These are phyloP conservation scores for Diaporthe destruens DNA, from an alignment of 2,329 filamentous ascomycete species.

Conservation along the genomic window DNA sequence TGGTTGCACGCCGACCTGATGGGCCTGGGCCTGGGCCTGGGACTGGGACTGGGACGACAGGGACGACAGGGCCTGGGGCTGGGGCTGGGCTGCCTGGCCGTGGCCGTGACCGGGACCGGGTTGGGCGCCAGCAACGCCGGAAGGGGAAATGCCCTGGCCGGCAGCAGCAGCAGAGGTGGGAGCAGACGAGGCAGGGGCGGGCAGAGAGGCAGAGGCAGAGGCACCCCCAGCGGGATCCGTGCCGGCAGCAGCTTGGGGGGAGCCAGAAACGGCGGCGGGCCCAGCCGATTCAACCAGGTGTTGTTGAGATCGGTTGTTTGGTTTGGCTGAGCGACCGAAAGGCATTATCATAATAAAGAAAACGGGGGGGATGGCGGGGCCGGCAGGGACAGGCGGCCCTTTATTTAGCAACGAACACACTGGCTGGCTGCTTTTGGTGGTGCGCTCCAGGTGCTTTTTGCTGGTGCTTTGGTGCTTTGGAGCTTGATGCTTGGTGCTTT, in stretches of 20 bases:
- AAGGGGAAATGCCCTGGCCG: conserved; percentile 39
- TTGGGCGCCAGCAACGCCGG: conserved; percentile 43
- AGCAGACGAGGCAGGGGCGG: not conserved
- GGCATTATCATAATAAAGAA: conserved; percentile 58
- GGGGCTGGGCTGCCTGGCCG: conserved; percentile 45
- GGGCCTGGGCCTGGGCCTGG: conserved; percentile 48
- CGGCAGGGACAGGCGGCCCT: conserved; percentile 34
- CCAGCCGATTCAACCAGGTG: conserved; percentile 58
- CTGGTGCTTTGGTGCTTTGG: not conserved
- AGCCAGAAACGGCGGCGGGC: conserved; percentile 30
- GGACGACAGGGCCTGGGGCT: conserved; percentile 43
- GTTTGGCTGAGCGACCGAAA: conserved; percentile 67
- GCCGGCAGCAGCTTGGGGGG: conserved; percentile 13
- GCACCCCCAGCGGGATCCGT: conserved; percentile 33
- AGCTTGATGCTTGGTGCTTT: not conserved
- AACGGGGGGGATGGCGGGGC: conserved; percentile 21
- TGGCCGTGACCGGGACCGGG: conserved; percentile 46
- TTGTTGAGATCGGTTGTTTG: conserved; percentile 70
- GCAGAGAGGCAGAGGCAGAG: conserved; percentile 1
- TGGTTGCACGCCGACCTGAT: conserved; percentile 42
- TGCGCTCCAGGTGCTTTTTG: not conserved
- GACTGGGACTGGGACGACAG: conserved; percentile 48
- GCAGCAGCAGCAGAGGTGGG: conserved; percentile 3
- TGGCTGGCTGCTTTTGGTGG: conserved; percentile 27
- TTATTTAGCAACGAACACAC: conserved; percentile 3